Evolutionary conservation across 1,139 yeast species (phyloP).

Genomic region (Candida sanyaensis): DNA sequence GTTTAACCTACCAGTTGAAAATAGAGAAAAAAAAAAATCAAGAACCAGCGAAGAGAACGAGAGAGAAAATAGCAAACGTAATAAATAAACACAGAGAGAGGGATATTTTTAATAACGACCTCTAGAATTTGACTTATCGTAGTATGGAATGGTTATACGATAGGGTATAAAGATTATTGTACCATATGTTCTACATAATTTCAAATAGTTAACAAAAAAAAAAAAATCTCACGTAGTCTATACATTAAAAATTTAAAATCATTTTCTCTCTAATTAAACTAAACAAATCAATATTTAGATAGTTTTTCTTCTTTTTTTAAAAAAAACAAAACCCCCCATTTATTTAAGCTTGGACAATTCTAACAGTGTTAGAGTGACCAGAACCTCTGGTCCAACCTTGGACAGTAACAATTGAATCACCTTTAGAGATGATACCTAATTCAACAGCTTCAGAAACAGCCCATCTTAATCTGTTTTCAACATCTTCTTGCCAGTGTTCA

Average conservation of each 20-base stretch:
- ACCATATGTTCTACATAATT: too few species aligned
- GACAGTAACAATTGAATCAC: conserved; percentile 90
- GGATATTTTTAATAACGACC: too few species aligned
- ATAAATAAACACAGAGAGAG: not conserved
- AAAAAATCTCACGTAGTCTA: conserved; percentile 1
- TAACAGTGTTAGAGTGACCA: conserved; percentile 98
- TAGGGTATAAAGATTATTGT: too few species aligned
- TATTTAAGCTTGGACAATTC: conserved; percentile 58
- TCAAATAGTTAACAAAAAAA: too few species aligned
- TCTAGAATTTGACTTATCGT: too few species aligned
- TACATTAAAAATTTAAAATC: conserved; percentile 1
- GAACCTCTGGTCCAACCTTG: conserved; percentile 99
- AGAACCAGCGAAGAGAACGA: not conserved
- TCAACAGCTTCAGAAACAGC: conserved; percentile 90
- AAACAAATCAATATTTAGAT: conserved; percentile 3
- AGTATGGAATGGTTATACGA: too few species aligned
- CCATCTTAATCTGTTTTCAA: conserved; percentile 91
- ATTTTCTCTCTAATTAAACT: not conserved
- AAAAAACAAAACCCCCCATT: not conserved
- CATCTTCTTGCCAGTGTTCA: conserved; percentile 94
- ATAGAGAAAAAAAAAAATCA: too few species aligned
- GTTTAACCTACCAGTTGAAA: not conserved
- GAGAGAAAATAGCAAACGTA: not conserved
- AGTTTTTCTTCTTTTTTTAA: too few species aligned
- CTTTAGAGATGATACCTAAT: conserved; percentile 81